Base-by-base conservation (phyloP, 2,329 filamentous ascomycete species). In the Cryoendolithus antarcticus region DNA sequence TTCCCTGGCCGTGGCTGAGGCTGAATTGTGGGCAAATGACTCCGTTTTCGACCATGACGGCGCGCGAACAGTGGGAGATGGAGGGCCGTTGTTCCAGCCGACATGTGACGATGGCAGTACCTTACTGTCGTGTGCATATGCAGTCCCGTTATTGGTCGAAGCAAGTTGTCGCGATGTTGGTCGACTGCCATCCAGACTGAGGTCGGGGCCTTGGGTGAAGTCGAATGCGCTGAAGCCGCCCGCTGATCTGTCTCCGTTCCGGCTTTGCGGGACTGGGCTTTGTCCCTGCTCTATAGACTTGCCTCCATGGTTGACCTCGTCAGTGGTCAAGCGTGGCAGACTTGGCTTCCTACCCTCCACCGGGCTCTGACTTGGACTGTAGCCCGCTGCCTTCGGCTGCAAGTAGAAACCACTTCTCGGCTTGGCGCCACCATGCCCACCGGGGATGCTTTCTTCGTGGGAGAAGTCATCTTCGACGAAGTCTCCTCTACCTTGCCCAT, bases 361-460 rank as follows among this genome's bases (percentile, higher is more conserved):
- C n/a, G 45, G 39, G 10, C 41, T 42, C 5, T 32, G 37, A 9
- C 30, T 38, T 4, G 41, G 35, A 2, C 41, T 39, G 15, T 46
- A 39, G 7, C 42, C 45, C 12, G 49, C 40, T 28, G 50, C 45
- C 15, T 42, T 37, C n/a, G 49, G 50, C 28, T 48, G 48, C 49
- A 47, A 42, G 34, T 49, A 47, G 31, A 49, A 47, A 9, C 37
- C 42, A 8, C 31, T 37, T 9, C 45, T 13, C 13, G 44, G 37
- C 19, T 34, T 41, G 15, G 39, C 37, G 10, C 34, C 30, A 21
- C 36, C 40, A 9, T 44, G 37, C 6, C 40, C 38, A 19, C 37
- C 38, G 6, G 32, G 37, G n/a, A 32, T 21, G 2, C 29, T 28
- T 9, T 38, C 40, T n/a, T 31, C 29, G 13, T 30, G 30, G 9